phyloP scores from a whole-genome alignment of 495 filamentous ascomycete species.

The Tuber brumale region DNA sequence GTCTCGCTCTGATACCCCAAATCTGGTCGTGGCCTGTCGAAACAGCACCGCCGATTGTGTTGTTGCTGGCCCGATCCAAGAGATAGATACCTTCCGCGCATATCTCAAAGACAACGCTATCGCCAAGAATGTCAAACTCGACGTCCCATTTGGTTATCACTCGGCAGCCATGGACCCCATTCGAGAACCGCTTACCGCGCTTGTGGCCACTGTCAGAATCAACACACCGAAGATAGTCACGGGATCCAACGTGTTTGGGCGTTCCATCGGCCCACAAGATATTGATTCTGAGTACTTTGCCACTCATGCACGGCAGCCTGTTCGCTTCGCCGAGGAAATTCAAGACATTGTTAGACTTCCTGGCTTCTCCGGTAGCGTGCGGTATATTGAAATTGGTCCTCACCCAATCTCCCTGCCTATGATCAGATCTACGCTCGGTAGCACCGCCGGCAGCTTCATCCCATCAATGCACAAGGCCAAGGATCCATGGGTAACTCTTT shows the following conservation, averaged over 20 bases:
- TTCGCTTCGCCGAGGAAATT: slow-evolving; percentile 56
- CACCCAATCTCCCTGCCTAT: slow-evolving; percentile 64
- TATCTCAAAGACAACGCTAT: slow-evolving; percentile 52
- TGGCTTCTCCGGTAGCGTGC: slow-evolving; percentile 51
- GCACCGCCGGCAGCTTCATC: slow-evolving; percentile 49
- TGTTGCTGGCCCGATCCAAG: slow-evolving; percentile 49
- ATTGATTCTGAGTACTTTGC: slow-evolving; percentile 59
- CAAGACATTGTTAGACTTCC: slow-evolving; percentile 25
- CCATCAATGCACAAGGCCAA: slow-evolving; percentile 55
- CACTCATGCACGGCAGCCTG: slow-evolving; percentile 61
- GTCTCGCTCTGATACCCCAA: slow-evolving; percentile 35
- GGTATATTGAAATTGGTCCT: slow-evolving; percentile 63
- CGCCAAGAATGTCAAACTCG: slow-evolving; percentile 59
- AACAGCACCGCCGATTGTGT: slow-evolving; percentile 60
- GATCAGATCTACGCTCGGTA: slow-evolving; percentile 61
- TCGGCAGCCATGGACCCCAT: slow-evolving; percentile 74
- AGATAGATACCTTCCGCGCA: slow-evolving; percentile 56
- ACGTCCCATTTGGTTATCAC: slow-evolving; percentile 75
- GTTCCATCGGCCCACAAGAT: slow-evolving; percentile 49
- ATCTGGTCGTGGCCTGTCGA: slow-evolving; percentile 53
- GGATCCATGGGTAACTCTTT: slow-evolving; percentile 60
- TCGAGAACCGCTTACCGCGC: slow-evolving; percentile 56
- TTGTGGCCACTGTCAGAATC: slow-evolving; percentile 56
- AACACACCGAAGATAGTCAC: slow-evolving; percentile 58
- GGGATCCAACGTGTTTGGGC: slow-evolving; percentile 49